These are phyloP conservation scores for Penicillium sp. DNA, from an alignment of 2,329 filamentous ascomycete genomes.

Conservation along the genomic window DNA sequence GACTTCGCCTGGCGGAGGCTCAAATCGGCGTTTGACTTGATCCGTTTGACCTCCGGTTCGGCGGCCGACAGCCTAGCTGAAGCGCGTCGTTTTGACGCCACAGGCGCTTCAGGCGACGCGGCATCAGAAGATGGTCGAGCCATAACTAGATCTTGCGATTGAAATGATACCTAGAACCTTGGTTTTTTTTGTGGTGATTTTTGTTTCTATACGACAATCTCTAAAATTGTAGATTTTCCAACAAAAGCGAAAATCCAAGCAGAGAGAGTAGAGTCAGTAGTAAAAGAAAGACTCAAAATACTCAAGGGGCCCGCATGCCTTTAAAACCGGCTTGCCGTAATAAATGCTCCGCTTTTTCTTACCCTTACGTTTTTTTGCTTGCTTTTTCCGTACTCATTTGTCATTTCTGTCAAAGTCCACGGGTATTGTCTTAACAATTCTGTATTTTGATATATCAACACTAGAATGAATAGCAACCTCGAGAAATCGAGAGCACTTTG, in stretches of 20 bases:
- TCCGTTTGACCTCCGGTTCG: constrained; percentile 33
- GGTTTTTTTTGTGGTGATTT: neutral
- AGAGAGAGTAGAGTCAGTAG: neutral
- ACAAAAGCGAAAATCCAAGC: neutral
- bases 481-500: too few relatives aligned
- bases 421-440: too few relatives aligned
- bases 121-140: constrained; percentile 41
- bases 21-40: constrained; percentile 28
- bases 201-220: neutral
- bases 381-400: neutral
- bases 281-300: neutral
- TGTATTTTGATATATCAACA: too few relatives aligned
- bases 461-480: too few relatives aligned
- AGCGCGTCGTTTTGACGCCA: constrained; percentile 37
- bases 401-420: neutral
- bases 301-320: constrained; percentile 8
- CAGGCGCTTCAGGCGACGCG: constrained; percentile 32
- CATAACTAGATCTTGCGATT: constrained; percentile 24
- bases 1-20: constrained; percentile 26
- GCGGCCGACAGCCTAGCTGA: constrained; percentile 33
- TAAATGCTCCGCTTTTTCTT: constrained; percentile 6
- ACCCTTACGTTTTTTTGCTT: constrained; percentile 1
- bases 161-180: neutral
- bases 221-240: neutral
- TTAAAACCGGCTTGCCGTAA: constrained; percentile 6